phyloP scores from a whole-genome alignment of 129 eudicot genomes.

The Saussurea involucrata region DNA sequence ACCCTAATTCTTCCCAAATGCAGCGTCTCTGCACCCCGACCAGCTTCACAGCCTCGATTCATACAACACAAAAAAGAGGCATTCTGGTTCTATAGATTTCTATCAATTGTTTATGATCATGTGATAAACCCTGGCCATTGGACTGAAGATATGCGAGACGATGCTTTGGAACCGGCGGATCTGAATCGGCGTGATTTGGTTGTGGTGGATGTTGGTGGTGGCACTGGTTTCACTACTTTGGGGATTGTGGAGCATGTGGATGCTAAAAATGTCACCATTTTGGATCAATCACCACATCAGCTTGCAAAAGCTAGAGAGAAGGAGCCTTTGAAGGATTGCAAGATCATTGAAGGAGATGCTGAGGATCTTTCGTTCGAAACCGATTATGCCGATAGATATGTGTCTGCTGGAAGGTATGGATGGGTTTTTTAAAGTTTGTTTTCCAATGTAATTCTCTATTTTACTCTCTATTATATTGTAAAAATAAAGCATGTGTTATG shows the following conservation, averaged over 20 bases:
- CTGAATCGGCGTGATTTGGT: constrained; percentile 33
- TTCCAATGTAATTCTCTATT: too few relatives aligned
- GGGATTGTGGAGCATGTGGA: constrained; percentile 76
- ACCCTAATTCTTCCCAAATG: constrained; percentile 43
- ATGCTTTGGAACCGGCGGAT: constrained; percentile 79
- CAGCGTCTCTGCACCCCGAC: constrained; percentile 58
- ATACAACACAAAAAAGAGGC: constrained; percentile 85
- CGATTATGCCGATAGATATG: constrained; percentile 84
- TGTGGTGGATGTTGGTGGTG: constrained; percentile 93
- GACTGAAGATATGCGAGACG: constrained; percentile 89
- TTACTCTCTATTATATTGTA: too few relatives aligned
- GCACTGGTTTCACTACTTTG: constrained; percentile 78
- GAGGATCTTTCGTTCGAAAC: constrained; percentile 76
- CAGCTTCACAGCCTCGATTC: constrained; percentile 81
- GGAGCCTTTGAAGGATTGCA: constrained; percentile 67
- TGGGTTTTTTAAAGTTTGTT: neutral
- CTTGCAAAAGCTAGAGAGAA: constrained; percentile 77
- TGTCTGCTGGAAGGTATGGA: constrained; percentile 93
- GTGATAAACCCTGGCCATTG: constrained; percentile 90
- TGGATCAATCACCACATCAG: constrained; percentile 94
- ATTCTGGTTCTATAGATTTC: constrained; percentile 82
- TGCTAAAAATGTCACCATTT: constrained; percentile 83
- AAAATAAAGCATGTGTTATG: too few relatives aligned
- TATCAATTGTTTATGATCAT: constrained; percentile 80
- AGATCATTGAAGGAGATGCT: constrained; percentile 78